Evolutionary conservation across 768 basidiomycete species (phyloP).

Genomic region (Dacryopinax primogenitus): DNA sequence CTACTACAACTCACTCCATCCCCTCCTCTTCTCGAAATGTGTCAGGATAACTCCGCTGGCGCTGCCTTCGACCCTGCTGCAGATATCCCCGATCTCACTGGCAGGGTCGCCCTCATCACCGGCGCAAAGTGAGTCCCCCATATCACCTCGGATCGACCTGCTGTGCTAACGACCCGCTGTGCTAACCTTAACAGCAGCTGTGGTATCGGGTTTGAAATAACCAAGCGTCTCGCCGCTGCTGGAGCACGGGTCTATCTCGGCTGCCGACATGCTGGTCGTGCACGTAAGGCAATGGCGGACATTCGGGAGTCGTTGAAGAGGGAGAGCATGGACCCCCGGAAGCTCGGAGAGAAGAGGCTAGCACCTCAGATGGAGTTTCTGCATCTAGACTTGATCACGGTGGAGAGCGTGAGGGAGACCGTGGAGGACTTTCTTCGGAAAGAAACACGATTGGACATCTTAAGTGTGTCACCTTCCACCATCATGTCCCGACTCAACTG

Average conservation of each 20-base stretch:
- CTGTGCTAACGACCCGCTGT: not conserved
- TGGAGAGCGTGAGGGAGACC: conserved; percentile 35
- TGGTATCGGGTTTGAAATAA: conserved; percentile 7
- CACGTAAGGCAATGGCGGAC: conserved; percentile 36
- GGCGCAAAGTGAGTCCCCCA: conserved; percentile 6
- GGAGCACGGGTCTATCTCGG: conserved; percentile 38
- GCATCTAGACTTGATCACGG: conserved; percentile 40
- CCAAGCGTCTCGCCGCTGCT: conserved; percentile 11
- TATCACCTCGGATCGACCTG: not conserved
- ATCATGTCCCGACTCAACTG: not conserved
- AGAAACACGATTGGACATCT: conserved; percentile 43
- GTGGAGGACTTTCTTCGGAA: conserved; percentile 39
- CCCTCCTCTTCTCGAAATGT: not conserved
- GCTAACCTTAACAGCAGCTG: not conserved
- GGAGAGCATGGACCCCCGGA: conserved; percentile 35
- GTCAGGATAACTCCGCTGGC: not conserved
- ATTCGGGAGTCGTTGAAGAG: conserved; percentile 32
- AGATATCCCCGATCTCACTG: not conserved
- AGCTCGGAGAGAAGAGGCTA: conserved; percentile 9
- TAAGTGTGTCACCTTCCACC: conserved; percentile 30
- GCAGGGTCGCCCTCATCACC: not conserved
- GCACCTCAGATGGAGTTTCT: conserved; percentile 31
- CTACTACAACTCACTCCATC: not conserved
- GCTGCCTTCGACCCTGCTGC: not conserved
- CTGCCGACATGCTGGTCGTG: conserved; percentile 37